Conservation (phyloP, 2,329 filamentous ascomycete species). For the Sclerotinia borealis region DNA sequence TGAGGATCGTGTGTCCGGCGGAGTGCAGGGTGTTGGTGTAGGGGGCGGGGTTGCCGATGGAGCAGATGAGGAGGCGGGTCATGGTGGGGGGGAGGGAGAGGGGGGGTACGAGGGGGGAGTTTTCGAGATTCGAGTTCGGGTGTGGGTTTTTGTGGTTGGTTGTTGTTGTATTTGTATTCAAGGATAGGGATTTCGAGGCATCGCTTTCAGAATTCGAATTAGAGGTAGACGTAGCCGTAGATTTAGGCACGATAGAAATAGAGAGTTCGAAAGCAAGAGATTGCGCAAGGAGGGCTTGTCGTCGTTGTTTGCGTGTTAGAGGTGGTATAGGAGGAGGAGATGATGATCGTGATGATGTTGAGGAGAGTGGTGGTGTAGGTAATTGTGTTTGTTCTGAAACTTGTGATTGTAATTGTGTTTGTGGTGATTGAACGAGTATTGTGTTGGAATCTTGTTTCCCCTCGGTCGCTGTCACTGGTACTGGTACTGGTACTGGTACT, state of each 20-base stretch:
- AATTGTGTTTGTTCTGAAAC: not conserved
- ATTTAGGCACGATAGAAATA: not conserved
- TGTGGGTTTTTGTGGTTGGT: not conserved
- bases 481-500: no score
- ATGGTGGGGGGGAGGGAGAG: slow-evolving; percentile 8
- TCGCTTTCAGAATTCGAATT: not conserved
- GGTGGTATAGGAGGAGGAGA: not conserved
- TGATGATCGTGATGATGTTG: not conserved
- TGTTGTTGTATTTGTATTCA: no score
- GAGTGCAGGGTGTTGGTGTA: slow-evolving; percentile 79
- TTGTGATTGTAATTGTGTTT: not conserved
- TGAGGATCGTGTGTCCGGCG: slow-evolving; percentile 75
- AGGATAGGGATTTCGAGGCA: not conserved
- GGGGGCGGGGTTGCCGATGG: slow-evolving; percentile 75
- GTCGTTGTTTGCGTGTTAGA: not conserved
- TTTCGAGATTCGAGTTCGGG: not conserved
- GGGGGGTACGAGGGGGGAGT: not conserved
- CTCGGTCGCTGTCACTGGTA: not conserved
- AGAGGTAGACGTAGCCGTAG: not conserved
- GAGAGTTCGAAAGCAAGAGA: not conserved
- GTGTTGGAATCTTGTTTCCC: not conserved
- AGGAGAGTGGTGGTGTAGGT: not conserved
- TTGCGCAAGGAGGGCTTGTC: not conserved
- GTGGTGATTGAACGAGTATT: no score
- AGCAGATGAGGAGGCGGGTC: slow-evolving; percentile 67